A percentile compares a stretch with the other conserved stretches of the same genome.
Conservation (phyloP, 31 red algal species). For the Asparagopsis taxiformis region DNA sequence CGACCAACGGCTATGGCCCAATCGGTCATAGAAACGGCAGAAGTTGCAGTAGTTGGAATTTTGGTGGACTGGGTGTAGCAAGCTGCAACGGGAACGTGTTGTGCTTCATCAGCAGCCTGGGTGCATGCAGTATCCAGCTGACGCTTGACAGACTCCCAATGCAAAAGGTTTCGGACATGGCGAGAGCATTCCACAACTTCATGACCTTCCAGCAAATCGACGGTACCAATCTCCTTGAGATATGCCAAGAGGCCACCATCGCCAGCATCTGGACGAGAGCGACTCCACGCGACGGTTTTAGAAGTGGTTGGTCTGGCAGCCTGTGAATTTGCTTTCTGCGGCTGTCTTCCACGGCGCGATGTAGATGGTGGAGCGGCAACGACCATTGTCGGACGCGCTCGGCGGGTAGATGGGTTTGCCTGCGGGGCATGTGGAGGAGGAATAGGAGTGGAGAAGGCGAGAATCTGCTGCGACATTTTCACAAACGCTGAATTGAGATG, state of each 20-base stretch:
- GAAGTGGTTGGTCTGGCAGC: no score
- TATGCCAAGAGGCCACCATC: constrained; percentile 67
- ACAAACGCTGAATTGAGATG: no score
- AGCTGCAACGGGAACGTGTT: no score
- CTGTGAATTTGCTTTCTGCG: no score
- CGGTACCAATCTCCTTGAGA: constrained; percentile 75
- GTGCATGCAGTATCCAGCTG: constrained; percentile 38
- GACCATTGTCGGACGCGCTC: not conserved
- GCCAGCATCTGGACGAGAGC: not conserved
- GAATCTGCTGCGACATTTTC: no score
- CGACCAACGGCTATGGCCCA: constrained; percentile 32
- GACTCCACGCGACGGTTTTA: no score
- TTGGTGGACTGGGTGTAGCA: no score
- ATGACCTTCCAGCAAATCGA: constrained; percentile 55
- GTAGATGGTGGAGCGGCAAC: constrained; percentile 6
- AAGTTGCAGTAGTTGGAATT: not conserved
- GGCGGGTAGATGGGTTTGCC: not conserved
- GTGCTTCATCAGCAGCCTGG: no score
- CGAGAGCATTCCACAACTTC: constrained; percentile 62
- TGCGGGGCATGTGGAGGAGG: not conserved
- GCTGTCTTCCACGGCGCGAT: no score
- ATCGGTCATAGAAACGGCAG: constrained; percentile 21
- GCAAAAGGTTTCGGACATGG: constrained; percentile 48
- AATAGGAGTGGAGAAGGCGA: no score
- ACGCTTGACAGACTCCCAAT: constrained; percentile 53